These are phyloP conservation scores for Rhizophora mangle DNA, from an alignment of 345 rosid genomes.

Conservation along the genomic window DNA sequence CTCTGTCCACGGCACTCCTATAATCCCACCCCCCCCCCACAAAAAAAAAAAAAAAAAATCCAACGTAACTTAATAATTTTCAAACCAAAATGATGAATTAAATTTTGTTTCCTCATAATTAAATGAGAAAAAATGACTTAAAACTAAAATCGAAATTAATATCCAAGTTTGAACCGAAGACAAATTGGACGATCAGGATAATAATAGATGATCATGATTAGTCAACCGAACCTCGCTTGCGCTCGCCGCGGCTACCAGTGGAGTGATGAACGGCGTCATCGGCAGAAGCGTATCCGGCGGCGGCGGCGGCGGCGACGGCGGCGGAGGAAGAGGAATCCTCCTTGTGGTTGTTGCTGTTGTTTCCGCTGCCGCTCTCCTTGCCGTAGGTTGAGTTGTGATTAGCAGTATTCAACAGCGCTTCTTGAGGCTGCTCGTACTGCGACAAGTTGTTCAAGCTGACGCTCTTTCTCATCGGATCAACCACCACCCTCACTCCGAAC, in stretches of 20 bases:
- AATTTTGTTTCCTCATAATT: background rate
- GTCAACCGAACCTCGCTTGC: conserved; percentile 66
- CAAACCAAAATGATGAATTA: too few species aligned
- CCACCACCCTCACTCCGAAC: conserved; percentile 84
- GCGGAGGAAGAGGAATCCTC: background rate
- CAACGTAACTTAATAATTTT: background rate
- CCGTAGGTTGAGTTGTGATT: conserved; percentile 1
- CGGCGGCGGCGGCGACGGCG: conserved; percentile 15
- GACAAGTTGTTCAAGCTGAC: conserved; percentile 85
- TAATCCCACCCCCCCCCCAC: too few species aligned
- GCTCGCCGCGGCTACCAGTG: conserved; percentile 47
- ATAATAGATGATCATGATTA: too few species aligned
- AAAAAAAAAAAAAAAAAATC: background rate
- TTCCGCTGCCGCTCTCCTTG: conserved; percentile 15
- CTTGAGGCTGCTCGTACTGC: conserved; percentile 59
- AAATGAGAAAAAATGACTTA: background rate
- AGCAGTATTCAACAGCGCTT: background rate
- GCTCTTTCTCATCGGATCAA: conserved; percentile 88
- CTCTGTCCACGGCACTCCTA: conserved; percentile 97
- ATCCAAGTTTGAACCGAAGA: conserved; percentile 3
- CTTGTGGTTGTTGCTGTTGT: conserved; percentile 5
- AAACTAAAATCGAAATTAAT: background rate
- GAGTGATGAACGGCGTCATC: conserved; percentile 67
- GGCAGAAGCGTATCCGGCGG: conserved; percentile 70
- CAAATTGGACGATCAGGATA: background rate